phyloP scores from a whole-genome alignment of 2,329 filamentous ascomycete species.

The Camptophora hylomeconis region DNA sequence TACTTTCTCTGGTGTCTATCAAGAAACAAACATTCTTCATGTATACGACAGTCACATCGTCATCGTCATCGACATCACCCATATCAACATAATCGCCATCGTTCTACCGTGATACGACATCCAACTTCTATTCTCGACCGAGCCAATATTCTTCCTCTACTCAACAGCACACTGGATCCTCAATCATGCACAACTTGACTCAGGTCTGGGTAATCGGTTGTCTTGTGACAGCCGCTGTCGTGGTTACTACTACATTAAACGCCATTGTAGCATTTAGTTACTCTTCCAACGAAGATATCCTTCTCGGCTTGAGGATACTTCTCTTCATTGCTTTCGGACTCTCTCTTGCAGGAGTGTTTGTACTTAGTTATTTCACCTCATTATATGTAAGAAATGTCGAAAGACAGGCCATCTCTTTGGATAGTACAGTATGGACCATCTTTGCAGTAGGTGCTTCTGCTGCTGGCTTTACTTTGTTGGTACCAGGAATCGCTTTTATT shows the following conservation, averaged over 20 bases:
- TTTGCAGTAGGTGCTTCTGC: conserved; percentile 6
- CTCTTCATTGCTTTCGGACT: conserved; percentile 13
- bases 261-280: conserved; percentile 12
- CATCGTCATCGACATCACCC: too few species aligned
- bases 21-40: too few species aligned
- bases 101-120: too few species aligned
- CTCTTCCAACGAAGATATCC: conserved; percentile 3
- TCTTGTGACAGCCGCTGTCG: conserved; percentile 9
- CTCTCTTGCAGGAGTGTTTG: conserved; percentile 8
- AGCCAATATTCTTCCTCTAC: too few species aligned
- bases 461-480: conserved; percentile 6
- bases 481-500: conserved; percentile 12
- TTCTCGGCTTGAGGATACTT: conserved; percentile 10
- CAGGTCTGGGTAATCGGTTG: conserved; percentile 12
- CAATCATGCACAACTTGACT: too few species aligned
- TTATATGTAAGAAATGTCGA: conserved; percentile 8
- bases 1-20: too few species aligned
- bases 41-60: too few species aligned
- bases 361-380: conserved; percentile 10
- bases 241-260: conserved; percentile 12
- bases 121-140: too few species aligned
- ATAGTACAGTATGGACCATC: conserved; percentile 7
- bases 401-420: conserved; percentile 6
- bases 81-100: too few species aligned
- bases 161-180: too few species aligned